Evolutionary conservation across 371 early-diverging fungal genomes (phyloP), one percentile per base, ranked within the genome.

Genomic region (Rhizopus arrhizus): DNA sequence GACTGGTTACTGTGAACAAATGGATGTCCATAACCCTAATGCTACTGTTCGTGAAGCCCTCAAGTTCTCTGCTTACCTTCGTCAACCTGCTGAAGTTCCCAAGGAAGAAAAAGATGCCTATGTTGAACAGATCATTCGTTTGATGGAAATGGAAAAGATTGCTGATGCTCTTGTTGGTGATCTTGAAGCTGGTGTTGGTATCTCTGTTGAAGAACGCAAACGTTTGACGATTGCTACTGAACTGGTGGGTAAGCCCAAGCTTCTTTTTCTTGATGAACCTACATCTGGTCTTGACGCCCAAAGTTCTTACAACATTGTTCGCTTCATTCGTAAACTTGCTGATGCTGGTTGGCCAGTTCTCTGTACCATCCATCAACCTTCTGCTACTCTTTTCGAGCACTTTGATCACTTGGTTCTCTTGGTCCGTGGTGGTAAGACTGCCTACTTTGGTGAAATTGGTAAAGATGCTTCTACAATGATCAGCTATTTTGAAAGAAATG

Each of bases 291-390:
- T 92, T 7, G 82, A 90, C 65, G 78, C 84, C 10, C 83, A 85
- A 65, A 80, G 51, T 22, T 85, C 91, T 4, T 84, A 85, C 70
- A 89, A 89, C 70, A 88, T 94, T 58, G 74, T 91, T 56, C 77
- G 85, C 12, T 80, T 91, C 64, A 82, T 92, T 58, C 85, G 85
- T 64, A 86, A 88, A 48, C 76, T 92, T 51, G 84, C 89, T 16
- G 83, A 80, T 38, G 79, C 81, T 49, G 88, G 89, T 9, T 84
- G 84, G 73, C 83, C 87, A 13, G 77, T 88, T 36, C 69, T 88
- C 29, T 91, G 91, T 77, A 91, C 94, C 10, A 93, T 93, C 51
- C 95, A 94, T 74, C 95, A 93, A 69, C 95, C 95, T 43, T 88
- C 89, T 4, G 84, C 91, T 31, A 74, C 87, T 52, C 78, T 94